Conservation (phyloP, 352 stramenopile species). For the Peronosclerospora sorghi region DNA sequence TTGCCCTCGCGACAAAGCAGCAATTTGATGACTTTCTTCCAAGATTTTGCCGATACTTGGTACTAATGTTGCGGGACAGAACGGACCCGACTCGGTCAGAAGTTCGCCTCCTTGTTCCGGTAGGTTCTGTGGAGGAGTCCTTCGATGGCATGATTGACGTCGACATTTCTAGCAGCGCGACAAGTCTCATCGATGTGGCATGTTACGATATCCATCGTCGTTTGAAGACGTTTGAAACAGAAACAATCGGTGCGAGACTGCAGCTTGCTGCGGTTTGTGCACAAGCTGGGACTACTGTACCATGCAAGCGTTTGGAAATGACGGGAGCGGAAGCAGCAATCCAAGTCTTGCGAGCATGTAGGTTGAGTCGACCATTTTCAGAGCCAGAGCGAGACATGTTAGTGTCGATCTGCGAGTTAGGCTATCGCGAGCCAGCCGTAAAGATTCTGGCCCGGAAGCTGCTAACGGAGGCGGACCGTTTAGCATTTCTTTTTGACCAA, state of each 20-base stretch:
- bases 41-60: conserved; percentile 28
- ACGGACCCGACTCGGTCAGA: conserved; percentile 9
- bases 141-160: conserved; percentile 15
- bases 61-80: conserved; percentile 11
- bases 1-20: too few relatives aligned
- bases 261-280: conserved; percentile 31
- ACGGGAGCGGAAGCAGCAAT: conserved; percentile 35
- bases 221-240: too few relatives aligned
- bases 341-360: conserved; percentile 28
- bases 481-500: conserved; percentile 24
- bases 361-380: conserved; percentile 23
- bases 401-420: conserved; percentile 15
- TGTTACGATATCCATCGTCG: too few relatives aligned
- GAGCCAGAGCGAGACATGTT: conserved; percentile 15
- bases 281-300: conserved; percentile 17
- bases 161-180: not conserved
- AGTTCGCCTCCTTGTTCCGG: conserved; percentile 25
- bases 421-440: conserved; percentile 30
- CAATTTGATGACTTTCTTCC: too few relatives aligned
- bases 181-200: conserved; percentile 8
- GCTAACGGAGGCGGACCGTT: conserved; percentile 13
- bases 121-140: conserved; percentile 15
- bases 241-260: conserved; percentile 26
- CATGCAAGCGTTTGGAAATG: conserved; percentile 28
- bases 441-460: conserved; percentile 25